Conservation (phyloP, 345 rosid genomes). For the Lepidium sativum region DNA sequence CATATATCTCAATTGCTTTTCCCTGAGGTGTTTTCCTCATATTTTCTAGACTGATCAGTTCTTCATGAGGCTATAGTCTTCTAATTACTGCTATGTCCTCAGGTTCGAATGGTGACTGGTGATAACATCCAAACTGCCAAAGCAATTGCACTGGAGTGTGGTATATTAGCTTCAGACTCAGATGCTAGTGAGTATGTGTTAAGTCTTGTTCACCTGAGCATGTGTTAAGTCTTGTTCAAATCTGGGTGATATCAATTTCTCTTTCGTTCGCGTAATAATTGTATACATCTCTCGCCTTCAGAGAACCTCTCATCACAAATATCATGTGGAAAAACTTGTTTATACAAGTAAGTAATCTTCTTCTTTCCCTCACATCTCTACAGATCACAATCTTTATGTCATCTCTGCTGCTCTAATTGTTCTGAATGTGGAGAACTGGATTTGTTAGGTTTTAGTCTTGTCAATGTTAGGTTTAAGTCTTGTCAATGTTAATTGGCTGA, state of each 20-base stretch:
- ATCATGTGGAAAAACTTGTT: conserved; percentile 98
- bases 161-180: conserved; percentile 54
- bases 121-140: conserved; percentile 92
- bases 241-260: background rate
- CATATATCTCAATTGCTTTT: conserved; percentile 1
- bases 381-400: too few species aligned
- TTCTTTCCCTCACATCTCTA: background rate
- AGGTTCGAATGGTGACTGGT: conserved; percentile 99
- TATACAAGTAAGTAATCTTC: conserved; percentile 45
- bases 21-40: background rate
- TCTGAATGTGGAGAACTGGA: too few species aligned
- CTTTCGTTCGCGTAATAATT: background rate
- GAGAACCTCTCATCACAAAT: conserved; percentile 94
- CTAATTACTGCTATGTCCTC: background rate
- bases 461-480: too few species aligned
- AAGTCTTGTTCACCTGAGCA: background rate
- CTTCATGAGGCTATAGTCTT: background rate
- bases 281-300: conserved; percentile 17
- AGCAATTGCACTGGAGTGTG: conserved; percentile 95
- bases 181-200: conserved; percentile 52
- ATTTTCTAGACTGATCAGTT: background rate
- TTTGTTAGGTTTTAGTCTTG: too few species aligned
- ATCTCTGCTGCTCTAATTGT: background rate
- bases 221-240: background rate
- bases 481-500: too few species aligned